Evolutionary conservation across 441 rosid species (phyloP).

Genomic region (Breynia disticha): DNA sequence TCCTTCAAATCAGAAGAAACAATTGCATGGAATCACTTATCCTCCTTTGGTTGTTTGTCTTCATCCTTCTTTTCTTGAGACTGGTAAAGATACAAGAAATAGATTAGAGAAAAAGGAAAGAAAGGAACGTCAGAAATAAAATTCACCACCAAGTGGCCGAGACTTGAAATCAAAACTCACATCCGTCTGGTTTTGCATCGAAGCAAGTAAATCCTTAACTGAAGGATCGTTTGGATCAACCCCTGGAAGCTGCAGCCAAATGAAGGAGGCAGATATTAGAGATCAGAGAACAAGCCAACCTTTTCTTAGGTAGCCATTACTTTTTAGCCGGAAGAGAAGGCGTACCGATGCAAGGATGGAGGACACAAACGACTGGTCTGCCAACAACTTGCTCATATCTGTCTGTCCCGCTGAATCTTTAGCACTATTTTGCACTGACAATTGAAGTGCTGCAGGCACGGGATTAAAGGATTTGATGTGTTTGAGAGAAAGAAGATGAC

Average conservation of each 20-base stretch:
- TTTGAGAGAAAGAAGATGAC: slow-evolving; percentile 4
- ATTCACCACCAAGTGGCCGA: slow-evolving; percentile 2
- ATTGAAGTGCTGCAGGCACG: slow-evolving; percentile 45
- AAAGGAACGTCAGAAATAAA: background rate
- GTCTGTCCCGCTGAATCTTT: slow-evolving; percentile 36
- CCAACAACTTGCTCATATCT: slow-evolving; percentile 49
- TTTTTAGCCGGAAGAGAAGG: background rate
- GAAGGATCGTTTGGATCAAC: slow-evolving; percentile 67
- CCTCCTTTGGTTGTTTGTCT: slow-evolving; percentile 31
- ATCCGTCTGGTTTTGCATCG: slow-evolving; percentile 52
- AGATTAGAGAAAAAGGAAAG: background rate
- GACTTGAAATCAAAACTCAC: slow-evolving; percentile 17
- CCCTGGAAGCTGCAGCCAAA: slow-evolving; percentile 48
- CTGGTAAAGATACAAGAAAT: slow-evolving; percentile 5
- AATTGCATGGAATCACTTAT: slow-evolving; percentile 25
- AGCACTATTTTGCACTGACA: slow-evolving; percentile 42
- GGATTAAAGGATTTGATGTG: background rate
- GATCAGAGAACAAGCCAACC: slow-evolving; percentile 1
- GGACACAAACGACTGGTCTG: slow-evolving; percentile 55
- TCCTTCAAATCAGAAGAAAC: background rate
- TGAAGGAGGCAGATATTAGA: background rate
- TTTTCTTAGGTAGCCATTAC: background rate
- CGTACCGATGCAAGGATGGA: slow-evolving; percentile 56
- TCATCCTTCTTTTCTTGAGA: slow-evolving; percentile 36
- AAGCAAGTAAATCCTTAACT: slow-evolving; percentile 52